Base-by-base conservation (phyloP, 2,329 filamentous ascomycete genomes). In the Mycosphaerelloides madeirae region DNA sequence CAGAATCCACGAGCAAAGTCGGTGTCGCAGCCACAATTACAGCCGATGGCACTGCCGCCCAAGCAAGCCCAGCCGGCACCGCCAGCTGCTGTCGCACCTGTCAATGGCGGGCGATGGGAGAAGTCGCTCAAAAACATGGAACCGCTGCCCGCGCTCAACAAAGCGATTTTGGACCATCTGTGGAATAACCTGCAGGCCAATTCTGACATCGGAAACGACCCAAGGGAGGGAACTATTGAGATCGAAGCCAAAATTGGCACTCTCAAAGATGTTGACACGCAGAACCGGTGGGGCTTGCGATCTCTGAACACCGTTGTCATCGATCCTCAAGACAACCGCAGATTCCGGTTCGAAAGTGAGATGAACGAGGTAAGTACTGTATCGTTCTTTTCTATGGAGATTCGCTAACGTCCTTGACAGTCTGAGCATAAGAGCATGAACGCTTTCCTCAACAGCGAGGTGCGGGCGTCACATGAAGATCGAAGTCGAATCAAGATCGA, bases 201-300 rank as follows among this genome's bases (percentile, higher is more conserved):
- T 15, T 15, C 77, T n/a, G 80, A 86, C 53, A 67, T 81, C 41
- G 72, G 70, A 9, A 74, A 82, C 1, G 68, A 75, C 44, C 70
- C 74, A 9, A 75, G 78, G 13, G 81, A 80, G 6, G 83, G 89
- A 12, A 78, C 87, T 48, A 82, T 96, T 41, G 93, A 98, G 67
- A 86, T 98, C 43, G 93, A 98, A 69, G 93, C 89, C 8, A 97
- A 97, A 66, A 74, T 97, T 37, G 93, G 93, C 14, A 84, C 81
- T 19, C 75, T 97, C 12, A 79, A 91, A 45, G 83, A 87, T 63
- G 81, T 80, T 60, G 78, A 83, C 49, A 85, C 80, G 6, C 79
- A 84, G 44, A 74, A 82, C 36, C 78, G 87, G n/a, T 70, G 90
- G 19, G 70, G 77, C 8, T 68, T 90, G 8, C 79, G 80, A 5